phyloP scores from a whole-genome alignment of 176 grass and related monocot species.

The Alloteropsis semialata region DNA sequence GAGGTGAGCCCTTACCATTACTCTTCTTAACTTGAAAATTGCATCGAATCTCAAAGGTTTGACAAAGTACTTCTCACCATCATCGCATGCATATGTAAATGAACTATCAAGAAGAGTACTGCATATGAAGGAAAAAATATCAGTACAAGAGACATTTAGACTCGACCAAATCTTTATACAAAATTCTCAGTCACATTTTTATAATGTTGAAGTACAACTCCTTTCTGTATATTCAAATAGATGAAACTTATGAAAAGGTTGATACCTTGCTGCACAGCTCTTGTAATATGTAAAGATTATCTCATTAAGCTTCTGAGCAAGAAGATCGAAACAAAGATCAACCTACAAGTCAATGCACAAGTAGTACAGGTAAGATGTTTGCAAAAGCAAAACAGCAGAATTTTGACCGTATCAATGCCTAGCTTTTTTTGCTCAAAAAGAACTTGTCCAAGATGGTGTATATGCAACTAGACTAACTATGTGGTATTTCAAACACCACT shows the following conservation, averaged over 20 bases:
- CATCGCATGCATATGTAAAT: slow-evolving; percentile 86
- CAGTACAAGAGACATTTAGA: slow-evolving; percentile 20
- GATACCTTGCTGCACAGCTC: slow-evolving; percentile 87
- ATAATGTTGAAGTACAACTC: background rate
- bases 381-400: slow-evolving; percentile 12
- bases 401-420: background rate
- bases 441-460: slow-evolving; percentile 7
- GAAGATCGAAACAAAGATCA: slow-evolving; percentile 95
- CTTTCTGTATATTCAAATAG: background rate
- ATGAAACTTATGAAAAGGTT: slow-evolving; percentile 25
- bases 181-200: background rate
- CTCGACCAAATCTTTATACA: background rate
- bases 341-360: slow-evolving; percentile 56
- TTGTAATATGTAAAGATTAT: slow-evolving; percentile 98
- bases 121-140: slow-evolving; percentile 32
- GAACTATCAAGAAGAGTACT: slow-evolving; percentile 92
- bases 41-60: slow-evolving; percentile 88
- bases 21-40: slow-evolving; percentile 95
- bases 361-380: slow-evolving; percentile 19
- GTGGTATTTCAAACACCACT: background rate
- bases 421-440: background rate
- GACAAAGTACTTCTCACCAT: slow-evolving; percentile 78
- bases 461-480: slow-evolving; percentile 29
- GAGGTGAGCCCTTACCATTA: slow-evolving; percentile 63
- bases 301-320: slow-evolving; percentile 95